A percentile compares a stretch with the other conserved stretches of the same genome.
These are phyloP conservation scores for Ceratocystis harringtonii DNA, from an alignment of 2,329 filamentous ascomycete species.

Conservation along the genomic window DNA sequence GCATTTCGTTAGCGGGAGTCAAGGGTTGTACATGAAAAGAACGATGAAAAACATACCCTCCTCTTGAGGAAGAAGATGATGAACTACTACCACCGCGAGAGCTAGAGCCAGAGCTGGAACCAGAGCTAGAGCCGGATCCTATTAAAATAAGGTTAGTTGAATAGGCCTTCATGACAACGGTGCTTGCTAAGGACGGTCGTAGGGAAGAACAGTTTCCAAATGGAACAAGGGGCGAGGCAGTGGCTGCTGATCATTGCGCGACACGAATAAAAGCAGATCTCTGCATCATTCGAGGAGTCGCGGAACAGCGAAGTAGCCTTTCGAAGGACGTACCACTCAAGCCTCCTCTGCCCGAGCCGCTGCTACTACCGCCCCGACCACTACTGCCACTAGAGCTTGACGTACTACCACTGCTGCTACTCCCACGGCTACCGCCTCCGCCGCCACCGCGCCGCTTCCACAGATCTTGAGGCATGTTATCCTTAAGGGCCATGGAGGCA, in stretches of 20 bases:
- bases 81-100: constrained; percentile 8
- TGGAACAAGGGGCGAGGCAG: no score
- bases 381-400: constrained; percentile 19
- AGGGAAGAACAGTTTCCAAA: no score
- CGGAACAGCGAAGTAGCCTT: neutral
- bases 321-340: neutral
- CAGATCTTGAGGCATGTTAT: constrained; percentile 22
- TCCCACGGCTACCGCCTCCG: constrained; percentile 35
- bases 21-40: constrained; percentile 1
- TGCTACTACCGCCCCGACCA: constrained; percentile 18
- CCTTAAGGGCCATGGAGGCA: neutral
- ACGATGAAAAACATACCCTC: constrained; percentile 6
- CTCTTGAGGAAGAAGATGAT: constrained; percentile 7
- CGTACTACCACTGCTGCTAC: constrained; percentile 20
- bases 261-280: neutral
- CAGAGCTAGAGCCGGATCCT: neutral
- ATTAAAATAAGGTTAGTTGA: neutral
- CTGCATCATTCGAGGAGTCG: neutral
- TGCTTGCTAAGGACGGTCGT: no score
- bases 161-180: neutral
- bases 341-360: constrained; percentile 6
- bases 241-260: neutral
- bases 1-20: constrained; percentile 14
- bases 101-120: neutral
- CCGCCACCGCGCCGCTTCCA: constrained; percentile 49